Conservation (phyloP, 805 yeast species). For the Kurtzmaniella fragi region DNA sequence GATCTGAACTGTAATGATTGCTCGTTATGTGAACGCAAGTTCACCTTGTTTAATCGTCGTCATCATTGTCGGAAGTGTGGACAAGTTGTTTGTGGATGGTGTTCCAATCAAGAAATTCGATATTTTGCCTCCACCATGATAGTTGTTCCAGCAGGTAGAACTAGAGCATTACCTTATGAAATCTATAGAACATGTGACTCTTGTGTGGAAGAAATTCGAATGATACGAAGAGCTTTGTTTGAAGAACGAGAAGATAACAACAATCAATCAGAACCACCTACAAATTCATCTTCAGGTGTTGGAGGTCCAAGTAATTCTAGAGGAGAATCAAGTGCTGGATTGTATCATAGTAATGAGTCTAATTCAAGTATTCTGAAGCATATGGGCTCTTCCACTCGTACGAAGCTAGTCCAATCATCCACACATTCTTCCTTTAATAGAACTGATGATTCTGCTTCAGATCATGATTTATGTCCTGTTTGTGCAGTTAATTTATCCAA, state of each 20-base stretch:
- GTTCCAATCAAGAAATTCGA: slow-evolving; percentile 50
- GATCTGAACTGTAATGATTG: slow-evolving; percentile 54
- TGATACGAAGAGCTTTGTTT: slow-evolving; percentile 40
- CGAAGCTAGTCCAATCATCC: slow-evolving; percentile 16
- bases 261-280: too few relatives aligned
- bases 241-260: slow-evolving; percentile 7
- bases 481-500: slow-evolving; percentile 29
- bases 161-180: slow-evolving; percentile 46
- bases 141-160: slow-evolving; percentile 48
- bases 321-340: not conserved
- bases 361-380: slow-evolving; percentile 15
- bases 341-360: slow-evolving; percentile 1
- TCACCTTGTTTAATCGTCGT: slow-evolving; percentile 61
- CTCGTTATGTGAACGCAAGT: slow-evolving; percentile 46
- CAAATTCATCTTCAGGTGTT: not conserved
- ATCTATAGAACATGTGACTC: slow-evolving; percentile 72
- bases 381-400: slow-evolving; percentile 10
- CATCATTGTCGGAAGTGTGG: slow-evolving; percentile 89
- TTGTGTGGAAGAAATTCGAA: slow-evolving; percentile 59
- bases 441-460: slow-evolving; percentile 20
- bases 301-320: not conserved
- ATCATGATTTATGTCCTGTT: slow-evolving; percentile 36
- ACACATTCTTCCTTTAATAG: slow-evolving; percentile 13
- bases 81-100: slow-evolving; percentile 64
- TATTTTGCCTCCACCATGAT: slow-evolving; percentile 59